These are phyloP conservation scores for Trametes maxima DNA, from an alignment of 768 basidiomycete genomes.

Conservation along the genomic window DNA sequence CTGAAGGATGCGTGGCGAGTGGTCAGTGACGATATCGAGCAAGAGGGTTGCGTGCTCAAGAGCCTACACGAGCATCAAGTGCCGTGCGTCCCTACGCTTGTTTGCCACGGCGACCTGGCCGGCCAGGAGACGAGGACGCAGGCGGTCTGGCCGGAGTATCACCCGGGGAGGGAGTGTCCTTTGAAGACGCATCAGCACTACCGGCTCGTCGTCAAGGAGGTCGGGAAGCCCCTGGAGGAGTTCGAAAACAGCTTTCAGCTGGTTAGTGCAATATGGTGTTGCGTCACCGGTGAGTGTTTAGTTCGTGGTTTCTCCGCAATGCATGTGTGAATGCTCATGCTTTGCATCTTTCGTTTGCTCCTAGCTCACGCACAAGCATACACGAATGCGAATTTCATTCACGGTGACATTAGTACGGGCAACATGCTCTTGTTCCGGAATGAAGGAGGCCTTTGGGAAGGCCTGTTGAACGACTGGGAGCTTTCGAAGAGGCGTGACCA, in stretches of 20 bases:
- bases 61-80: neutral
- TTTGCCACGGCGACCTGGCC: slow-evolving; percentile 7
- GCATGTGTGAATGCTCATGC: neutral
- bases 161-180: neutral
- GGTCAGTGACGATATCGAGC: neutral
- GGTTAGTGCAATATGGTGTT: neutral
- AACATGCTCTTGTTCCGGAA: slow-evolving; percentile 5
- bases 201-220: slow-evolving; percentile 17
- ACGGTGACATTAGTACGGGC: slow-evolving; percentile 16
- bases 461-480: slow-evolving; percentile 16
- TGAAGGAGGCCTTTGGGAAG: neutral
- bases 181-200: slow-evolving; percentile 16
- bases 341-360: neutral
- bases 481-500: neutral
- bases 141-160: neutral
- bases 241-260: neutral
- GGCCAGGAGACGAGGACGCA: slow-evolving; percentile 6
- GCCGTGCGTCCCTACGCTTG: neutral
- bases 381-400: neutral
- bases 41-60: slow-evolving; percentile 3
- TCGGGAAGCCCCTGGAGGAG: neutral
- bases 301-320: neutral
- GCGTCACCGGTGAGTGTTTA: neutral
- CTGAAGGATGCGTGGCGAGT: slow-evolving; percentile 15
- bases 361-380: slow-evolving; percentile 2